These are phyloP conservation scores for Sarocladium brachiariae DNA, from an alignment of 2,329 filamentous ascomycete genomes.

Conservation along the genomic window DNA sequence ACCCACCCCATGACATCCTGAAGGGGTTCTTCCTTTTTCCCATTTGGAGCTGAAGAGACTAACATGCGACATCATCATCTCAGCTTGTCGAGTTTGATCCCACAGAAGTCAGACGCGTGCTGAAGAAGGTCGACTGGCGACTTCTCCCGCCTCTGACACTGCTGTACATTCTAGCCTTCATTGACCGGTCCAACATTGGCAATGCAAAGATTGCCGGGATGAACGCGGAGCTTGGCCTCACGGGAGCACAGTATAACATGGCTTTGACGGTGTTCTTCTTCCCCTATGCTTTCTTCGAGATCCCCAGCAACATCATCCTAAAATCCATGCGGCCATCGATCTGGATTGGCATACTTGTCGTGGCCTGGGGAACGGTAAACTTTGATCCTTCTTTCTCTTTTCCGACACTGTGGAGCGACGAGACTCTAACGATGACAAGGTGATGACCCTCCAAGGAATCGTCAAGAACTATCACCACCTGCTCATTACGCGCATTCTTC, in stretches of 20 bases:
- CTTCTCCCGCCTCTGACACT: conserved; percentile 43
- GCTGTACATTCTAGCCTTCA: conserved; percentile 49
- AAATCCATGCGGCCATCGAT: conserved; percentile 11
- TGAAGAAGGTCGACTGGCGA: conserved; percentile 25
- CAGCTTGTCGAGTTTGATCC: background rate
- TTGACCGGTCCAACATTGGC: conserved; percentile 45
- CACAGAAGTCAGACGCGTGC: conserved; percentile 5
- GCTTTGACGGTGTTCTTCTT: conserved; percentile 50
- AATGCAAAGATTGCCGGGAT: conserved; percentile 43
- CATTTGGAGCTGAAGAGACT: too few relatives aligned
- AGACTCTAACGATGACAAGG: too few relatives aligned
- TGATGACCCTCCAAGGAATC: conserved; percentile 8
- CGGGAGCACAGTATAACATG: conserved; percentile 51
- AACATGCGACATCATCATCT: background rate
- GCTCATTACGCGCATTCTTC: background rate
- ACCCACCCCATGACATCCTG: too few relatives aligned
- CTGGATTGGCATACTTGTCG: conserved; percentile 12
- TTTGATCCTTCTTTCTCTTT: background rate
- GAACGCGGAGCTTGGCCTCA: conserved; percentile 34
- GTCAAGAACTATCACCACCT: conserved; percentile 6
- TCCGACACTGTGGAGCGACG: too few relatives aligned
- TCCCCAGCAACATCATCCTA: conserved; percentile 28
- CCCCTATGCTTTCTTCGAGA: conserved; percentile 44
- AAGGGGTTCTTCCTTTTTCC: too few relatives aligned
- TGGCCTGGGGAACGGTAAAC: conserved; percentile 10